phyloP scores from a whole-genome alignment of 148 eudicot species.

The Pouteria glomerata region DNA sequence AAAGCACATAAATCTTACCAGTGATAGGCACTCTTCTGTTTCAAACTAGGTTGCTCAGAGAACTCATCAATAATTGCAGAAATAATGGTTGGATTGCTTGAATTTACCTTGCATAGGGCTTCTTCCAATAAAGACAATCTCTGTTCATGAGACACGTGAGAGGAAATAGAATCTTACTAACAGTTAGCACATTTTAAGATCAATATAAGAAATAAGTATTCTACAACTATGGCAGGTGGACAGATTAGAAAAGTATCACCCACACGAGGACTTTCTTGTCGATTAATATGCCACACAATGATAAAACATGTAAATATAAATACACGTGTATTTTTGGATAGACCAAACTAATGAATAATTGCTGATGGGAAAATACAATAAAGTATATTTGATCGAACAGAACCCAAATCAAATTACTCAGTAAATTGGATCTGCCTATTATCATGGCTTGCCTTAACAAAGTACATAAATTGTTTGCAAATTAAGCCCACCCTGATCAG shows the following conservation, averaged over 20 bases:
- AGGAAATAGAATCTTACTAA: not conserved
- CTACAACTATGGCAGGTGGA: not conserved
- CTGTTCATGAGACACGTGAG: conserved; percentile 31
- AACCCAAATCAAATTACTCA: too few species aligned
- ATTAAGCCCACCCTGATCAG: not conserved
- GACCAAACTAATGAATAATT: not conserved
- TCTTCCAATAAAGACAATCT: conserved; percentile 56
- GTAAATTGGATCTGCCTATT: too few species aligned
- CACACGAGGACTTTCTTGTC: not conserved
- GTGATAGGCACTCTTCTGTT: conserved; percentile 62
- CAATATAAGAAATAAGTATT: not conserved
- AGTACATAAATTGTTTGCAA: too few species aligned
- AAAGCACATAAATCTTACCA: conserved; percentile 33
- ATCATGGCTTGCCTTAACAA: too few species aligned
- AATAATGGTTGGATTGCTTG: conserved; percentile 37
- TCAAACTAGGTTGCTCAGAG: conserved; percentile 56
- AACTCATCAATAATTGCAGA: conserved; percentile 44
- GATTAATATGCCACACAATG: too few species aligned
- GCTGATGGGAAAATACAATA: not conserved
- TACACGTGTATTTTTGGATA: too few species aligned
- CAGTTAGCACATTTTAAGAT: not conserved
- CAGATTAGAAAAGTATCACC: not conserved
- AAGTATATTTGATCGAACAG: not conserved
- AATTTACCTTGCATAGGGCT: conserved; percentile 46
- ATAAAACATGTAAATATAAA: too few species aligned